phyloP scores from a whole-genome alignment of 75 land plant genomes.

The Pinus albicaulis region DNA sequence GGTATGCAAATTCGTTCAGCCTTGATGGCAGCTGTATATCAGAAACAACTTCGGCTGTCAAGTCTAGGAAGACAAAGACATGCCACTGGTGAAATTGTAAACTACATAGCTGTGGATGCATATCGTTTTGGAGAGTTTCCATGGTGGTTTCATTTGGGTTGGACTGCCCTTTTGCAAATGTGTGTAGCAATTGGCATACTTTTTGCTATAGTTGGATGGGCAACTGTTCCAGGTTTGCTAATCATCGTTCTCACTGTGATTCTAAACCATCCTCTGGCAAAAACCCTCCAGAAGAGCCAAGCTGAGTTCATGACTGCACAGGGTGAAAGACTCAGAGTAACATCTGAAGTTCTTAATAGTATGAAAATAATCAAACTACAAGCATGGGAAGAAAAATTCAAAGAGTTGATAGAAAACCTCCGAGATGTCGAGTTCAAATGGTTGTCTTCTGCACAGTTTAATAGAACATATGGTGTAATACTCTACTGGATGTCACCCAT shows the following conservation, averaged over 20 bases:
- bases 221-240: conserved; percentile 59
- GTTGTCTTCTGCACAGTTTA: conserved; percentile 41
- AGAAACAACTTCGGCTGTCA: conserved; percentile 67
- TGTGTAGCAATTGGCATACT: conserved; percentile 47
- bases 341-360: conserved; percentile 60
- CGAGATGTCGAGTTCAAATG: conserved; percentile 58
- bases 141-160: conserved; percentile 56
- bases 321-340: conserved; percentile 56
- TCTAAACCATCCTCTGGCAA: conserved; percentile 55
- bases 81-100: conserved; percentile 72
- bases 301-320: conserved; percentile 47
- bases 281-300: conserved; percentile 42
- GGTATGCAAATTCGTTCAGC: conserved; percentile 74
- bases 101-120: conserved; percentile 76
- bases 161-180: conserved; percentile 64
- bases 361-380: conserved; percentile 84
- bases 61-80: conserved; percentile 45
- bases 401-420: conserved; percentile 21
- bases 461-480: conserved; percentile 28
- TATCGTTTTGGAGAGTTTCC: conserved; percentile 68
- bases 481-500: conserved; percentile 76
- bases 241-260: conserved; percentile 39
- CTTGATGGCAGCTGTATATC: conserved; percentile 57
- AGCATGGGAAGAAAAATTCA: conserved; percentile 82
- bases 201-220: conserved; percentile 43